These are phyloP conservation scores for Termitomyces sp. DNA, from an alignment of 768 basidiomycete species.

Conservation along the genomic window DNA sequence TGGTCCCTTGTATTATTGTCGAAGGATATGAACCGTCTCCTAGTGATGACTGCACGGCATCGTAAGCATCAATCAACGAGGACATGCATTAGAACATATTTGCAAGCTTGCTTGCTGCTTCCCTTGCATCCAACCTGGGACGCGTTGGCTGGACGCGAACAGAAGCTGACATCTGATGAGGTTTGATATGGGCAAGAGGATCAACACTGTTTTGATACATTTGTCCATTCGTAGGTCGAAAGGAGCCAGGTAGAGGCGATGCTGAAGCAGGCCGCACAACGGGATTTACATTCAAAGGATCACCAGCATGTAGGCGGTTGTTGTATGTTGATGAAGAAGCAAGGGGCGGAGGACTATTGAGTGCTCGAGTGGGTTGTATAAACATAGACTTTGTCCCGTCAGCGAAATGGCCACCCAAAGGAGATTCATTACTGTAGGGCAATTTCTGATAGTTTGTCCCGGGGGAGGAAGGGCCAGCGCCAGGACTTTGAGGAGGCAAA, in stretches of 20 bases:
- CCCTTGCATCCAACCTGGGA: slow-evolving; percentile 74
- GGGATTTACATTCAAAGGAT: slow-evolving; percentile 30
- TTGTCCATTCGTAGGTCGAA: slow-evolving; percentile 17
- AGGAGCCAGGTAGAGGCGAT: slow-evolving; percentile 21
- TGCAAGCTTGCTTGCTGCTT: slow-evolving; percentile 85
- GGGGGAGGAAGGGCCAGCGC: slow-evolving; percentile 50
- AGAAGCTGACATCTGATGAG: slow-evolving; percentile 68
- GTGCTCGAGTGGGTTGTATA: slow-evolving; percentile 42
- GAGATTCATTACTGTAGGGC: slow-evolving; percentile 34
- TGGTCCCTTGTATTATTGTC: background rate
- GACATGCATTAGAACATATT: slow-evolving; percentile 63
- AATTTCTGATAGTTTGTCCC: slow-evolving; percentile 24
- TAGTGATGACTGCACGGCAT: background rate
- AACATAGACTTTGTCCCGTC: slow-evolving; percentile 85
- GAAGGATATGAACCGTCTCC: background rate
- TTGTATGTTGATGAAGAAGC: slow-evolving; percentile 30
- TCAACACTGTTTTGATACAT: slow-evolving; percentile 36
- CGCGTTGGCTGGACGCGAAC: slow-evolving; percentile 67
- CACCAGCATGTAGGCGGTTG: slow-evolving; percentile 14
- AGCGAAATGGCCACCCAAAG: slow-evolving; percentile 57
- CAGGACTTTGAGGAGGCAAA: slow-evolving; percentile 41
- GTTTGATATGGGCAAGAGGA: slow-evolving; percentile 56
- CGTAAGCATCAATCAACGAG: background rate
- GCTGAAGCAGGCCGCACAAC: slow-evolving; percentile 24
- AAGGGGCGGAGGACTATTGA: slow-evolving; percentile 26